Evolutionary conservation across 2,329 filamentous ascomycete genomes (phyloP), one percentile per base, ranked within the genome.

Genomic region (Cladophialophora yegresii): DNA sequence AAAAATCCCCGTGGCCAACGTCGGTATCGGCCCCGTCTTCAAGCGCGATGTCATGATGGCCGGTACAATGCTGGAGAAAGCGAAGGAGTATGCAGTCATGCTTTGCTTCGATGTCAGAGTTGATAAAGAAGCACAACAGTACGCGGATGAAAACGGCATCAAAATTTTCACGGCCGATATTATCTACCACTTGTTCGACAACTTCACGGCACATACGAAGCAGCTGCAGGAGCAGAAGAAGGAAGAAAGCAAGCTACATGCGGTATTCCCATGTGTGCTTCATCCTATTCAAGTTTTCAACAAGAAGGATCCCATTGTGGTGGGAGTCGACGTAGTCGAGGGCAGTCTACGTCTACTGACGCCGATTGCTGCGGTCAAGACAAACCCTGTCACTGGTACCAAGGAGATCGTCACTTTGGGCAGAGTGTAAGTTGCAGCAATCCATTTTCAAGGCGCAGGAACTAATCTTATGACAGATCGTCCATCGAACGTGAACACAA

Each of bases 41-140:
- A 97, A 97, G 83, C 91, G 95, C 73, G 95, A 99, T 78, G 91
- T 99, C 61, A 95, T 98, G 85, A 93, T 87, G 85, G 91, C 82
- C 1, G 93, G 92, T 74, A 90, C 91, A 71, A 99, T 99, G 95
- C 78, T 98, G 73, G 95, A 99, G 79, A 98, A 97, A 81, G 85
- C 89, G 16, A 92, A 92, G 70, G 93, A 99, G 75, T 96, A 89
- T 72, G 95, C 95, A n/a, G 91, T 98, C 76, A 99, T 99, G 95
- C 87, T 99, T 57, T 98, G 95, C 78, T 99, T 99, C 84, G 96
- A 99, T 77, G 95, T 99, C 80, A 98, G 97, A 82, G 91, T 99
- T 16, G 95, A 99, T 80, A 98, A 96, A 78, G 95, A 99, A 75
- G 95, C 95, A 0, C 87, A 89, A 70, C 84, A 86, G 9, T 96